Percentiles rank a stretch among this genome's conserved stretches.
Conservation (phyloP, 2,329 filamentous ascomycete species). For the Penicillium thymicola region DNA sequence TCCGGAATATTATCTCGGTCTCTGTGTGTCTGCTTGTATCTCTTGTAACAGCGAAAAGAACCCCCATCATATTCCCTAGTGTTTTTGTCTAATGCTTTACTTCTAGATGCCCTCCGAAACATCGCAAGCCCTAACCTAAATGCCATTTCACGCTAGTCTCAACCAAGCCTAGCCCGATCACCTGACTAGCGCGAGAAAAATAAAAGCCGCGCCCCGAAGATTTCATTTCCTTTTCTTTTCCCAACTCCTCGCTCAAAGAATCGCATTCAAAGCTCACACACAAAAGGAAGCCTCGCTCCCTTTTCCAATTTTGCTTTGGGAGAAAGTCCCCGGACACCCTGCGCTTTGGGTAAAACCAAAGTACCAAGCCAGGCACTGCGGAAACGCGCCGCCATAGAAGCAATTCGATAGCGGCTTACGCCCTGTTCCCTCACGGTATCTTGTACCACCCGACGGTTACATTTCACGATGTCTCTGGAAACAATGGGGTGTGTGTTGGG, state of each 20-base stretch:
- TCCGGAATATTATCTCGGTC: no score
- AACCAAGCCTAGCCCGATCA: constrained; percentile 22
- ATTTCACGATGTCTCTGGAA: constrained; percentile 29
- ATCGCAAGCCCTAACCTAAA: not conserved
- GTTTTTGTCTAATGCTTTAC: no score
- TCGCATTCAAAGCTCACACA: constrained; percentile 99
- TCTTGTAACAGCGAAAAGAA: not conserved
- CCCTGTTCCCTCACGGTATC: constrained; percentile 47
- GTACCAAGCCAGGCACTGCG: constrained; percentile 59
- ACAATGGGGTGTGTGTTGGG: constrained; percentile 35
- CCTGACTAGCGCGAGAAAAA: constrained; percentile 21
- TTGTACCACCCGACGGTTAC: constrained; percentile 52
- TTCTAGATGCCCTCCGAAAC: not conserved
- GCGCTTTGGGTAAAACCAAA: constrained; percentile 37
- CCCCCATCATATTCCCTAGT: not conserved
- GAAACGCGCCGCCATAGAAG: constrained; percentile 99
- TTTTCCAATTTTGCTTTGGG: constrained; percentile 71
- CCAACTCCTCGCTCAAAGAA: constrained; percentile 95
- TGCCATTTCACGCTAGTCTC: not conserved
- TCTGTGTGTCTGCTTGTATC: not conserved
- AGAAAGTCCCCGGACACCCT: constrained; percentile 99
- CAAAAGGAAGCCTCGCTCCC: constrained; percentile 55
- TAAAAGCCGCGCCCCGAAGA: constrained; percentile 16
- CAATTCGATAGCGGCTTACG: constrained; percentile 78
- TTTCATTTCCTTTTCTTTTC: constrained; percentile 34